Conservation (phyloP, 208 protist genomes). For the Strigomonas culicis region DNA sequence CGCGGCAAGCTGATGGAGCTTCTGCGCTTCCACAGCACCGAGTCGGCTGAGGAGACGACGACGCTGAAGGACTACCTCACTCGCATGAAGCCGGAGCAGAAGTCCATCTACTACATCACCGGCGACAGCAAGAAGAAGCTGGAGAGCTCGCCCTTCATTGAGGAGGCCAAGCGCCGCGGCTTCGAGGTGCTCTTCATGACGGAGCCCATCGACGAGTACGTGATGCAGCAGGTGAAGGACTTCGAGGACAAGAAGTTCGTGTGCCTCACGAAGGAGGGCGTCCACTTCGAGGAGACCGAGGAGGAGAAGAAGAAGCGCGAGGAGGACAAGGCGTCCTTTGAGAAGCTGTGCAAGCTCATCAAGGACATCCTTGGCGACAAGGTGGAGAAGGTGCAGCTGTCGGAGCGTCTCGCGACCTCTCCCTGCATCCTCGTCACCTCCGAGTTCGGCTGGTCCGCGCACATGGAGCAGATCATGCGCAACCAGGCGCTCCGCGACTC, state of each 20-base stretch:
- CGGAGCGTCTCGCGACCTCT: constrained; percentile 93
- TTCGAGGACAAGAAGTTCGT: constrained; percentile 95
- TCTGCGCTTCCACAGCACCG: constrained; percentile 88
- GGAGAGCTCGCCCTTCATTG: constrained; percentile 59
- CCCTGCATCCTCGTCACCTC: constrained; percentile 98
- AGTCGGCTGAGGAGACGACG: constrained; percentile 57
- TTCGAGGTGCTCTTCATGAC: constrained; percentile 88
- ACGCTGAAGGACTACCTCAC: constrained; percentile 87
- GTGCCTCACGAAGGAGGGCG: constrained; percentile 99
- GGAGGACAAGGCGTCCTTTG: constrained; percentile 92
- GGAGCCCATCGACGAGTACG: constrained; percentile 98
- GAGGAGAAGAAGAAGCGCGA: constrained; percentile 97
- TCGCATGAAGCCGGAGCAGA: constrained; percentile 91
- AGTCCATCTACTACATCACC: constrained; percentile 84
- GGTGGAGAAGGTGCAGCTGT: constrained; percentile 98
- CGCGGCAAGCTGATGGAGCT: constrained; percentile 92
- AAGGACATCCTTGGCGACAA: constrained; percentile 99
- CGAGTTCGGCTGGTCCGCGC: constrained; percentile 98
- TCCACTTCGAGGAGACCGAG: constrained; percentile 96
- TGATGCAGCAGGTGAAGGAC: constrained; percentile 86
- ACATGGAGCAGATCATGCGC: constrained; percentile 99
- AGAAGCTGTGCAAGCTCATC: constrained; percentile 95
- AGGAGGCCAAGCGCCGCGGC: constrained; percentile 56
- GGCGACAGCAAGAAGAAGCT: constrained; percentile 68
- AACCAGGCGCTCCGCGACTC: constrained; percentile 98